A percentile compares a stretch with the other conserved stretches of the same genome.
Evolutionary conservation across 768 basidiomycete genomes (phyloP).

Genomic region (Trametes elegans): DNA sequence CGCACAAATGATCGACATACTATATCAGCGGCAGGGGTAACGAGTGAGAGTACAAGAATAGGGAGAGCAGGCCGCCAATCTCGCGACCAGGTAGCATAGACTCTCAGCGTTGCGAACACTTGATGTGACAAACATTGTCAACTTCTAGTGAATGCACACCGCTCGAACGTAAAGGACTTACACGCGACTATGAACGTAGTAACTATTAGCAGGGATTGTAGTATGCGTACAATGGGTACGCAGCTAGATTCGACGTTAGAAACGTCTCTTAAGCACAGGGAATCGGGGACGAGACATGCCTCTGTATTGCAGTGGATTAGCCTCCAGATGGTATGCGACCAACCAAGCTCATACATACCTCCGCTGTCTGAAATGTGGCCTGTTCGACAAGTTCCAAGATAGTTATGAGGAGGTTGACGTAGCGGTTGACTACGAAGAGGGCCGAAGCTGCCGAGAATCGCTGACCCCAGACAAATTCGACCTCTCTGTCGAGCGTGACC

Average conservation of each 20-base stretch:
- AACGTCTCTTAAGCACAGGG: no score
- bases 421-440: conserved; percentile 23
- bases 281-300: no score
- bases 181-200: conserved; percentile 15
- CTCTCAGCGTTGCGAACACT: conserved; percentile 20
- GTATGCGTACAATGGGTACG: conserved; percentile 12
- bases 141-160: no score
- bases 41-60: conserved; percentile 16
- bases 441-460: conserved; percentile 11
- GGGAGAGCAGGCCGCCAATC: conserved; percentile 21
- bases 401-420: conserved; percentile 20
- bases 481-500: conserved; percentile 17
- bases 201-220: conserved; percentile 9
- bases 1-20: neutral
- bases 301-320: no score
- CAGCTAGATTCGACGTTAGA: conserved; percentile 12
- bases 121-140: neutral
- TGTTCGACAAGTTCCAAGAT: conserved; percentile 20
- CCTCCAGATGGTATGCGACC: no score
- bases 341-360: conserved; percentile 36
- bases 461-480: conserved; percentile 19
- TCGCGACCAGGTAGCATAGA: conserved; percentile 22
- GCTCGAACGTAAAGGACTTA: neutral
- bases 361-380: conserved; percentile 37
- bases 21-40: conserved; percentile 12